phyloP scores from a whole-genome alignment of 1,139 yeast species.

The Pichia sp. region DNA sequence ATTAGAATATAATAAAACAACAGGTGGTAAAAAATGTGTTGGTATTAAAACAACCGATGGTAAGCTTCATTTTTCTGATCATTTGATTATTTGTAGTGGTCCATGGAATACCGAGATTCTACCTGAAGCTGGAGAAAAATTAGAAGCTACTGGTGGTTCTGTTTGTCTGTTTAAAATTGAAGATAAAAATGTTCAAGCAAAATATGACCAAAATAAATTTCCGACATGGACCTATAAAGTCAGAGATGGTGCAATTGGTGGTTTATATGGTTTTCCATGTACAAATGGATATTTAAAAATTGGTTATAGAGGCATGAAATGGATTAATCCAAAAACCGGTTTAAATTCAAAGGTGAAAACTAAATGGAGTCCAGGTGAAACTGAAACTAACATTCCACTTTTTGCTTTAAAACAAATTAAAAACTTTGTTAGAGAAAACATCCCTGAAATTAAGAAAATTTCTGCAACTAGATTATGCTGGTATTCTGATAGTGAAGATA shows the following conservation, averaged over 20 bases:
- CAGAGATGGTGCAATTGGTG: conserved; percentile 24
- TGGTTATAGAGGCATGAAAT: conserved; percentile 23
- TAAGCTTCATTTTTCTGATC: conserved; percentile 27
- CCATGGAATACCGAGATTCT: conserved; percentile 37
- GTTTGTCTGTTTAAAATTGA: conserved; percentile 19
- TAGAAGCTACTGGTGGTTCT: conserved; percentile 34
- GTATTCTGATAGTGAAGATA: conserved; percentile 32
- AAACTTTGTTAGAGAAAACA: conserved; percentile 18
- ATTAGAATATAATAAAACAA: conserved; percentile 9
- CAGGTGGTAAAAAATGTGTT: conserved; percentile 7
- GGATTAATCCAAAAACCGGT: conserved; percentile 19
- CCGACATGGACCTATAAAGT: conserved; percentile 25
- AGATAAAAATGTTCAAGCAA: conserved; percentile 9
- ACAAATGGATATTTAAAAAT: conserved; percentile 22
- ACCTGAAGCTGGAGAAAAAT: conserved; percentile 30
- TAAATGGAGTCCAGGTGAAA: conserved; percentile 16
- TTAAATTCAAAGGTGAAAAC: conserved; percentile 21
- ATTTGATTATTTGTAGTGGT: conserved; percentile 36
- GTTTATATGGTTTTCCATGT: conserved; percentile 25
- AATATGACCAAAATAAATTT: conserved; percentile 16
- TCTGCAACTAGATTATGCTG: conserved; percentile 24
- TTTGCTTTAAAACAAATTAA: conserved; percentile 21
- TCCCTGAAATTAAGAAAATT: conserved; percentile 21
- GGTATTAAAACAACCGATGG: conserved; percentile 34
- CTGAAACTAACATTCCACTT: conserved; percentile 16